phyloP scores from a whole-genome alignment of 83 land plant species.

The Diphasiastrum complanatum region DNA sequence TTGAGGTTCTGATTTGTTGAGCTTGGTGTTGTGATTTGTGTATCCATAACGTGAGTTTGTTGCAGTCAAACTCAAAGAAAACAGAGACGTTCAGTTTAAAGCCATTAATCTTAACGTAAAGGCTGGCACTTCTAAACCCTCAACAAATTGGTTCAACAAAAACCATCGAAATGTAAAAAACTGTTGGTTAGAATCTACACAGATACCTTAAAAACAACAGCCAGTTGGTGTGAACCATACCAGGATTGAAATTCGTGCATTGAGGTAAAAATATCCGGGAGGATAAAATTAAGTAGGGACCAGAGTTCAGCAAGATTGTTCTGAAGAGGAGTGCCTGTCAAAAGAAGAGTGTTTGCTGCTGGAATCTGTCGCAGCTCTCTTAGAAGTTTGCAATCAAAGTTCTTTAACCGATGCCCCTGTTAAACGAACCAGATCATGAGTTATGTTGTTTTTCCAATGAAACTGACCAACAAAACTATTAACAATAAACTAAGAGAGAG shows the following conservation, averaged over 20 bases:
- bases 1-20: too few species aligned
- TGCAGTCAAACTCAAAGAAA: too few species aligned
- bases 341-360: neutral
- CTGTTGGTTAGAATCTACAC: neutral
- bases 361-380: neutral
- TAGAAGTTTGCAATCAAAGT: slow-evolving; percentile 1
- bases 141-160: neutral
- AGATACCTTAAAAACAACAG: neutral
- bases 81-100: too few species aligned
- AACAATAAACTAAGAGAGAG: too few species aligned
- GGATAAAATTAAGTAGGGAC: slow-evolving; percentile 7
- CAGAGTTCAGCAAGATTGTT: slow-evolving; percentile 12
- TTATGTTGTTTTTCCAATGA: too few species aligned
- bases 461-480: neutral
- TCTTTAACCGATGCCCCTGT: slow-evolving; percentile 11
- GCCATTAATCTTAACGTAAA: too few species aligned
- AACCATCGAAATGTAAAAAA: neutral
- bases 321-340: slow-evolving; percentile 14
- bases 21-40: too few species aligned
- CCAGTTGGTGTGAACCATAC: neutral
- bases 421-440: too few species aligned
- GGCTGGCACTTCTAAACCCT: too few species aligned
- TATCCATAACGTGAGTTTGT: too few species aligned
- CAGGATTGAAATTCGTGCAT: neutral
- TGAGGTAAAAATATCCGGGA: slow-evolving; percentile 5